Conservation (phyloP, 2,329 filamentous ascomycete species). For the Rugonectria rugulosa region DNA sequence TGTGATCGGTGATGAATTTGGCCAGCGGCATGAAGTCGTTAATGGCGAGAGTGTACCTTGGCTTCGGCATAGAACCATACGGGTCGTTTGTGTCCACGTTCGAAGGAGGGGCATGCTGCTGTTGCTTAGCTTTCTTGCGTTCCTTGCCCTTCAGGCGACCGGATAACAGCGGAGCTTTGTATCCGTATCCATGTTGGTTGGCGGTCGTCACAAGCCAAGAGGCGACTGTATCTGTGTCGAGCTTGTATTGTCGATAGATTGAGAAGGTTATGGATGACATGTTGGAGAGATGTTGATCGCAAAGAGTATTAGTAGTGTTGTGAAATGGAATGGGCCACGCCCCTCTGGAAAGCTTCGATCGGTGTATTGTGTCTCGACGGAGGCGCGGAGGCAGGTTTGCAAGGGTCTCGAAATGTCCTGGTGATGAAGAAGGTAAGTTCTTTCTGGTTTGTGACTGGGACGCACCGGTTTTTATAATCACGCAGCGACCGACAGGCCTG, state of each 20-base stretch:
- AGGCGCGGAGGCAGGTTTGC: too few relatives aligned
- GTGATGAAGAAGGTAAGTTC: too few relatives aligned
- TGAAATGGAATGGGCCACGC: too few relatives aligned
- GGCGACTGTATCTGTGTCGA: conserved; percentile 1
- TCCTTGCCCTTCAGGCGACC: not conserved
- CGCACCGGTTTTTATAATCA: too few relatives aligned
- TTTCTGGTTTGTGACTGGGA: too few relatives aligned
- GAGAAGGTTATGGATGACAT: conserved; percentile 1
- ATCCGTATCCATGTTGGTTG: conserved; percentile 6
- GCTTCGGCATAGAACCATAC: not conserved
- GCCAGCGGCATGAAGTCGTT: conserved; percentile 7
- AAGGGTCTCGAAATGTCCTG: too few relatives aligned
- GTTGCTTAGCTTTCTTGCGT: not conserved
- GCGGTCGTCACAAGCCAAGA: not conserved
- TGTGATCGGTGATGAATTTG: not conserved
- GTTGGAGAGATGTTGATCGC: too few relatives aligned
- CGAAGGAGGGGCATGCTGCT: not conserved
- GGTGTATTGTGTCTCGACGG: too few relatives aligned
- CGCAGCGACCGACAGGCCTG: too few relatives aligned
- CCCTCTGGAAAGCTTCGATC: too few relatives aligned
- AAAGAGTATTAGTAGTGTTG: too few relatives aligned
- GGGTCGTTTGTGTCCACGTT: not conserved
- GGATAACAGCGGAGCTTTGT: not conserved
- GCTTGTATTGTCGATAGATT: conserved; percentile 1
- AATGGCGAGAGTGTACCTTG: conserved; percentile 3